phyloP scores from a whole-genome alignment of 2,329 filamentous ascomycete species.

The Catunica adiposa region DNA sequence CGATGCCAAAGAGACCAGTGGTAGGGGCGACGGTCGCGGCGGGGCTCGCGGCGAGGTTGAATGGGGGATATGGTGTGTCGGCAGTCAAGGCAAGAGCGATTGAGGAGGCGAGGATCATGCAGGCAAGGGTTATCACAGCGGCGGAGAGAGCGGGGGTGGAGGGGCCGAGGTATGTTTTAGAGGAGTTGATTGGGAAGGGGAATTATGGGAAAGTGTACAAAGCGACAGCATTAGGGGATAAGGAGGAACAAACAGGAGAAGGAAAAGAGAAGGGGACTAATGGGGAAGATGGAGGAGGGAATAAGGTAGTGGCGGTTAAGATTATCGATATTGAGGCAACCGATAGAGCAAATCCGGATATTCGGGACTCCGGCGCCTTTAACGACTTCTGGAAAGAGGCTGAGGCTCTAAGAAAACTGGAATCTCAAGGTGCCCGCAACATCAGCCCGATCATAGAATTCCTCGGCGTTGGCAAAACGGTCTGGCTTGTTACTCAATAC shows the following conservation, averaged over 20 bases:
- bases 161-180: slow-evolving; percentile 48
- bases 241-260: background rate
- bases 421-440: slow-evolving; percentile 58
- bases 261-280: too few relatives aligned
- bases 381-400: slow-evolving; percentile 55
- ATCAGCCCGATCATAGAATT: slow-evolving; percentile 72
- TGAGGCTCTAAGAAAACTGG: slow-evolving; percentile 52
- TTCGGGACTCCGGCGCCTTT: slow-evolving; percentile 48
- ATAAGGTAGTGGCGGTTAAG: slow-evolving; percentile 53
- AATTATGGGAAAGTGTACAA: slow-evolving; percentile 62
- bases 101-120: slow-evolving; percentile 56
- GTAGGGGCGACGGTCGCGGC: background rate
- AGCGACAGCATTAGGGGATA: slow-evolving; percentile 25
- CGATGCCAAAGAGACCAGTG: background rate
- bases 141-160: slow-evolving; percentile 43
- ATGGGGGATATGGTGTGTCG: slow-evolving; percentile 18
- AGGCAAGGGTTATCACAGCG: slow-evolving; percentile 44
- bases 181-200: slow-evolving; percentile 59
- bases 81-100: slow-evolving; percentile 42
- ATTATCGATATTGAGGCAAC: slow-evolving; percentile 72
- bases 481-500: slow-evolving; percentile 83
- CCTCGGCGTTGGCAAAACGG: slow-evolving; percentile 57
- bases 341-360: slow-evolving; percentile 41
- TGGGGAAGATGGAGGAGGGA: slow-evolving; percentile 19
- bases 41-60: background rate